Evolutionary conservation across 1,284 basidiomycete genomes (phyloP).

Genomic region (Ganoderma resinaceum): DNA sequence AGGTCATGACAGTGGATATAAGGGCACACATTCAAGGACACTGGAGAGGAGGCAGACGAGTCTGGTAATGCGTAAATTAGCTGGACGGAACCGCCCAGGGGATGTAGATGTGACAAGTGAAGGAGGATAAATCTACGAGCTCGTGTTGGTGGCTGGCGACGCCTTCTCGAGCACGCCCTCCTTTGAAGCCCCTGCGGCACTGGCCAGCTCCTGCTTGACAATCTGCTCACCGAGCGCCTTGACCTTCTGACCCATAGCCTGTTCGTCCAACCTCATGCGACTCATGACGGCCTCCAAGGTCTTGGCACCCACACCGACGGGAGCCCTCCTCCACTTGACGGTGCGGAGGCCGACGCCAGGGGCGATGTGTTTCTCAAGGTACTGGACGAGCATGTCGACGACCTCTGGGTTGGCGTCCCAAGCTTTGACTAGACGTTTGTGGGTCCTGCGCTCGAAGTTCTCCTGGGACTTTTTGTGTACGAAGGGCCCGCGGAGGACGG

Average conservation of each 20-base stretch:
- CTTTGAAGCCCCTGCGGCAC: slow-evolving; percentile 29
- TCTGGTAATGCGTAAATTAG: neutral
- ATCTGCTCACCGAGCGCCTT: slow-evolving; percentile 53
- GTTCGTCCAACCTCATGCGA: slow-evolving; percentile 32
- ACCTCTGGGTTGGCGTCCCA: slow-evolving; percentile 88
- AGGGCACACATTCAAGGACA: neutral
- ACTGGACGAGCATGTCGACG: slow-evolving; percentile 84
- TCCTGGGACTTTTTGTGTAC: slow-evolving; percentile 96
- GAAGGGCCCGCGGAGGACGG: slow-evolving; percentile 89
- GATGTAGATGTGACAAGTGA: neutral
- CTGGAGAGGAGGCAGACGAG: neutral
- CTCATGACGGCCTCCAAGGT: slow-evolving; percentile 48
- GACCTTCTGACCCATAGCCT: slow-evolving; percentile 39
- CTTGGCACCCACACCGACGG: slow-evolving; percentile 66
- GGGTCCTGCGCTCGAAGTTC: slow-evolving; percentile 90
- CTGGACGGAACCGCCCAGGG: neutral
- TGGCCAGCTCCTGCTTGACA: slow-evolving; percentile 50
- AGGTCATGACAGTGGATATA: too few relatives aligned
- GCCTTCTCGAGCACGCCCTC: slow-evolving; percentile 19
- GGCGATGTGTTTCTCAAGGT: slow-evolving; percentile 80
- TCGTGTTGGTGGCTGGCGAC: neutral
- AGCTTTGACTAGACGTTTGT: slow-evolving; percentile 89
- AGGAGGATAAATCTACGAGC: neutral
- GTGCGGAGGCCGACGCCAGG: slow-evolving; percentile 90
- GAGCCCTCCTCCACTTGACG: slow-evolving; percentile 78